Base-by-base conservation (phyloP, 73 alveolate species). In the Symbiodinium pilosum region DNA sequence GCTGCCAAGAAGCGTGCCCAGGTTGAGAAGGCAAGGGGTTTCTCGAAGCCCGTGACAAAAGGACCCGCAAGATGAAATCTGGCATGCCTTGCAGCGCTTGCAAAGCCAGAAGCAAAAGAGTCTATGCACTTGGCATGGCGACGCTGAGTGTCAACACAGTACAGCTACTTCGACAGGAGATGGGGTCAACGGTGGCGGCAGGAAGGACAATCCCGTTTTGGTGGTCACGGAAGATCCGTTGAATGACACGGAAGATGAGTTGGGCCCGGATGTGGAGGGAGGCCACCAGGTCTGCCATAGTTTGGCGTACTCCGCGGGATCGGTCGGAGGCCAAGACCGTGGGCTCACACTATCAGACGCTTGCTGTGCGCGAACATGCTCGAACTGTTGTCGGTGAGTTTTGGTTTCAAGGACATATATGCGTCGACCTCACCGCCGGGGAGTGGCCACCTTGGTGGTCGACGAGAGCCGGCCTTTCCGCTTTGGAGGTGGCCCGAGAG, bases 1-100 rank as follows among this genome's bases (percentile, higher is more conserved):
- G 89, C 89, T 38, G 89, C 89, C 11, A 24, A 34, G 34, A 83
- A 83, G 40, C 68, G 89, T 4, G 59, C 54, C 3, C 64, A 83
- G 43, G 89, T 40, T 12, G 89, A 83, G 40, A 83, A 83, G 68
- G 89, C 43, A 39, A 36, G 89, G n/a, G 89, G 89, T 32, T 83
- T 83, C 3, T 21, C 21, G 2, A 54, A 83, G 68, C 39, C 6
- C 26, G 89, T 39, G 43, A 83, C 28, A 34, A 39, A 40, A 34
- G 88, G 64, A 81, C 40, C 59, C 38, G 11, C 34, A 59, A 43
- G 16, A 6, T 81, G 64, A 81, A 81, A 38, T 34, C 34, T 9
- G 26, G 39, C 16, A 52, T 81, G 20, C 88, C 88, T 7, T 81
- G 88, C 88, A 6, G 39, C 6, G 88, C 88, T 18, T 81, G 88